Percentiles rank a stretch among this genome's conserved stretches.
These are phyloP conservation scores for Boehmeria nivea DNA, from an alignment of 306 rosid species.

Conservation along the genomic window DNA sequence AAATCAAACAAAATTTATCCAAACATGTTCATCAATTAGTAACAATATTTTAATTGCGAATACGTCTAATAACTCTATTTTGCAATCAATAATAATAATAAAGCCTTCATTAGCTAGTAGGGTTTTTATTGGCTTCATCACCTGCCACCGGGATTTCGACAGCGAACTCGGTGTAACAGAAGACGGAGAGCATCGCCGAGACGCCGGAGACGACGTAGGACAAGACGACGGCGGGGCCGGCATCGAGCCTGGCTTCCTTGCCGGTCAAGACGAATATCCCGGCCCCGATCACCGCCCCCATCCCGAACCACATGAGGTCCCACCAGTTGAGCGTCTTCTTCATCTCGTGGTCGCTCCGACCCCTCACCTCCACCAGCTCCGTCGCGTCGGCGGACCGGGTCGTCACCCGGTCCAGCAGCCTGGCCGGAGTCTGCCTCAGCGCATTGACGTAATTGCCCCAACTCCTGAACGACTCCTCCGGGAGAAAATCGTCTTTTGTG, in stretches of 20 bases:
- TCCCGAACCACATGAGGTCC: slow-evolving; percentile 87
- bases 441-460: slow-evolving; percentile 52
- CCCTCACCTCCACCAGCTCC: slow-evolving; percentile 65
- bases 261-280: slow-evolving; percentile 88
- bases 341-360: slow-evolving; percentile 64
- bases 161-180: slow-evolving; percentile 91
- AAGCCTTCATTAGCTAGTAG: no score
- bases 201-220: slow-evolving; percentile 69
- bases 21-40: no score
- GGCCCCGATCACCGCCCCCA: slow-evolving; percentile 81
- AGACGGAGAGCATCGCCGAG: slow-evolving; percentile 87
- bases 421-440: slow-evolving; percentile 38
- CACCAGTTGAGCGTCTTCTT: slow-evolving; percentile 85
- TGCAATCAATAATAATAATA: no score
- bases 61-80: no score
- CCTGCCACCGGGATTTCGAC: slow-evolving; percentile 91
- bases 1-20: no score
- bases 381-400: slow-evolving; percentile 47
- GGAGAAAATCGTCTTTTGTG: slow-evolving; percentile 51
- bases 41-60: no score
- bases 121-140: no score
- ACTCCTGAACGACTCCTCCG: slow-evolving; percentile 74
- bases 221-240: slow-evolving; percentile 75
- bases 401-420: slow-evolving; percentile 46
- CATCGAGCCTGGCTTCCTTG: slow-evolving; percentile 31